Evolutionary conservation across 768 basidiomycete species (phyloP), one percentile per base, ranked within the genome.

Genomic region (Phanerodontia chrysosporium): DNA sequence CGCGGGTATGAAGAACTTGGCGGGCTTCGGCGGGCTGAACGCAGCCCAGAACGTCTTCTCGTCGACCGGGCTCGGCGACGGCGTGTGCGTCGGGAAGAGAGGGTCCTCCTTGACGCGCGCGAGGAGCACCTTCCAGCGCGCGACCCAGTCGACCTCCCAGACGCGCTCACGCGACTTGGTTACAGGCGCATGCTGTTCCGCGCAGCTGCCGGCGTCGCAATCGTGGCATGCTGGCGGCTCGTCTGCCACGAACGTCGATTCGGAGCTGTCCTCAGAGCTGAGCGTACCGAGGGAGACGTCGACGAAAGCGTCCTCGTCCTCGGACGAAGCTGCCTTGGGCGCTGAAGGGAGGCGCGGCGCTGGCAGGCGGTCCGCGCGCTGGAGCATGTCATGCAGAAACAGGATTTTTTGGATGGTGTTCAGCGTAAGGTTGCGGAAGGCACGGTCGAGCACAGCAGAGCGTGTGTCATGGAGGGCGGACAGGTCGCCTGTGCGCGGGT

Each of bases 371-470:
- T 67, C 67, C 59, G 55, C 30, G 32, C 62, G 56, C 22, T 77
- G 69, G 46, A 82, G 80, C 65, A 89, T 68, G 61, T 85, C 83
- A 61, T 79, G 79, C 70, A 84, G 76, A 75, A 83, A 89, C n/a
- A 88, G 63, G 42, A 77, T 79, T 74, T 89, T 89, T 45, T 76
- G 72, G 66, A 89, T 82, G 21, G 87, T 88, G 82, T 86, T 87
- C 49, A 83, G 67, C 3, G 83, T 81, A 64, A 84, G 74, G 32
- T 69, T 73, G 59, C 78, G 78, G 64, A 88, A 86, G 62, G 74
- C 82, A 12, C 81, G 81, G 67, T 89, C 87, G 51, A 85, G 75
- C 52, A 81, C 74, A 59, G 73, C 76, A 51, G 77, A 77, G 65
- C 81, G 82, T 2, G 83, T 80, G 64, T 89, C 85, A 27, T 81